Conservation (phyloP, 2,329 filamentous ascomycete species). For the Diplodia scrobiculata region DNA sequence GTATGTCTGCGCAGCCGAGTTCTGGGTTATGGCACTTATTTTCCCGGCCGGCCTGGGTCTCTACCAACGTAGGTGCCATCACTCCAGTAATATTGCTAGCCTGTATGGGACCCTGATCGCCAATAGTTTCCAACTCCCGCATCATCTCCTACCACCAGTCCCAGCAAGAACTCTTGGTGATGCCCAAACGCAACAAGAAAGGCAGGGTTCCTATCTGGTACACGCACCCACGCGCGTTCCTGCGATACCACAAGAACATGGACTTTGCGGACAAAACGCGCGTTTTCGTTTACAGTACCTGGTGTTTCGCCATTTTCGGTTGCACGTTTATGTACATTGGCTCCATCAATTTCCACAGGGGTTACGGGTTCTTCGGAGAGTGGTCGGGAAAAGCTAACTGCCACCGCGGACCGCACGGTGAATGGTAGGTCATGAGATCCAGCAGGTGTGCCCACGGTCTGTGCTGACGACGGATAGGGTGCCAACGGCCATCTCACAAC, state of each 20-base stretch:
- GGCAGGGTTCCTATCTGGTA: slow-evolving; percentile 1
- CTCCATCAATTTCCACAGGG: slow-evolving; percentile 20
- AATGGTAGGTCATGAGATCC: slow-evolving; percentile 11
- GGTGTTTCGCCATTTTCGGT: neutral
- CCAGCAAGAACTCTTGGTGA: slow-evolving; percentile 11
- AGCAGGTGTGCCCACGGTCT: neutral
- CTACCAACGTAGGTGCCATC: slow-evolving; percentile 11
- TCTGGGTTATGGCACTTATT: slow-evolving; percentile 25
- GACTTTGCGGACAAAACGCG: slow-evolving; percentile 13
- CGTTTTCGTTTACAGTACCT: neutral
- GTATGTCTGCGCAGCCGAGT: slow-evolving; percentile 23
- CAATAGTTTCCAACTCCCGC: slow-evolving; percentile 18
- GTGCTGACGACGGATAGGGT: slow-evolving; percentile 48
- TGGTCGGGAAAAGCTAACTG: slow-evolving; percentile 20
- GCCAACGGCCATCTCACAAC: slow-evolving; percentile 66
- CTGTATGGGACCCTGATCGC: neutral
- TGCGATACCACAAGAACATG: neutral
- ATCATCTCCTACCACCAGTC: slow-evolving; percentile 21
- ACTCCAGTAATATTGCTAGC: no score
- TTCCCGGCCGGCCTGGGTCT: slow-evolving; percentile 21
- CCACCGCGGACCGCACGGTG: slow-evolving; percentile 18
- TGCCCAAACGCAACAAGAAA: neutral
- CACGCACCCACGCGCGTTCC: slow-evolving; percentile 1
- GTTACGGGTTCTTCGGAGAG: slow-evolving; percentile 24
- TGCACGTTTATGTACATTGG: slow-evolving; percentile 15